These are phyloP conservation scores for Lasiodiplodia gonubiensis DNA, from an alignment of 2,329 filamentous ascomycete species.

Conservation along the genomic window DNA sequence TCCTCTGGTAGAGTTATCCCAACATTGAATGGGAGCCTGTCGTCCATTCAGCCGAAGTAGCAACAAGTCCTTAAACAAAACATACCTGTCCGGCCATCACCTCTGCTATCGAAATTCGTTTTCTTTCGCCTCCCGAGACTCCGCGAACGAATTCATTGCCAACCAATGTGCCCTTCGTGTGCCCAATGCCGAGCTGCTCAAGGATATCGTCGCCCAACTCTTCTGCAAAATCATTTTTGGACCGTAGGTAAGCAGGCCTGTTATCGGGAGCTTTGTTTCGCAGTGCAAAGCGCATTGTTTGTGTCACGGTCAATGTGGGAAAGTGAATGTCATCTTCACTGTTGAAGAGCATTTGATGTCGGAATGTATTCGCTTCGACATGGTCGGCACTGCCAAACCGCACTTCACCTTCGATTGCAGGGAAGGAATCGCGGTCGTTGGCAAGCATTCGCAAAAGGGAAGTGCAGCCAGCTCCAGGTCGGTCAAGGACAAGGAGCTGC, in stretches of 20 bases:
- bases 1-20: too few relatives aligned
- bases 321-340: conserved; percentile 60
- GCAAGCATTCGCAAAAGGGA: neutral
- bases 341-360: conserved; percentile 54
- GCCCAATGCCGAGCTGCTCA: conserved; percentile 59
- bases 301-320: conserved; percentile 61
- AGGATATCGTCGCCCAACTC: conserved; percentile 54
- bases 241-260: conserved; percentile 40
- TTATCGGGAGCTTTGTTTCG: conserved; percentile 56
- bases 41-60: too few relatives aligned
- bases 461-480: neutral
- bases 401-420: neutral
- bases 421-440: neutral
- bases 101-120: conserved; percentile 61
- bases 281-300: conserved; percentile 63
- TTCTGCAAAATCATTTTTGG: neutral
- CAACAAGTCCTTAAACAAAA: too few relatives aligned
- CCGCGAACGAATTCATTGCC: conserved; percentile 66
- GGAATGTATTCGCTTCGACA: conserved; percentile 38
- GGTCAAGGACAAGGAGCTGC: neutral
- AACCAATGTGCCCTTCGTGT: conserved; percentile 62
- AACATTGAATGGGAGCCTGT: too few relatives aligned
- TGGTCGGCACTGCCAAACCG: neutral
- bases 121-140: conserved; percentile 66
- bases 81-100: too few relatives aligned